These are phyloP conservation scores for Plenodomus lindquistii DNA, from an alignment of 2,329 filamentous ascomycete genomes.

Conservation along the genomic window DNA sequence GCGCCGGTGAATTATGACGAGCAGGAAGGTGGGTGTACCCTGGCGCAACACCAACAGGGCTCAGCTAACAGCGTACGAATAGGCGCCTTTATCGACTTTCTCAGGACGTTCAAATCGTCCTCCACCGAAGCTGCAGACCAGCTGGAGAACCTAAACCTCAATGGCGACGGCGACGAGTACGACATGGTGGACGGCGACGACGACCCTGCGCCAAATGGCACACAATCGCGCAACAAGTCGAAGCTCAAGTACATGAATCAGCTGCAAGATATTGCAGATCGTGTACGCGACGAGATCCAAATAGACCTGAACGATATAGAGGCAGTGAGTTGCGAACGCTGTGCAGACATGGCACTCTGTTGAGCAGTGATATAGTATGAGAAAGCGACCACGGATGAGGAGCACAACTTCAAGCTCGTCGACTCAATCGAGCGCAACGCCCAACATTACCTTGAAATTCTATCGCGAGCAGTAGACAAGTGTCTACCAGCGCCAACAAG, in stretches of 20 bases:
- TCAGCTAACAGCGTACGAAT: conserved; percentile 42
- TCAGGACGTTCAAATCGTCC: conserved; percentile 84
- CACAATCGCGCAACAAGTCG: conserved; percentile 50
- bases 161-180: conserved; percentile 84
- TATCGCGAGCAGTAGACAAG: conserved; percentile 86
- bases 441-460: conserved; percentile 90
- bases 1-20: conserved; percentile 83
- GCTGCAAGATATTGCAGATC: conserved; percentile 84
- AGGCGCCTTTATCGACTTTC: conserved; percentile 86
- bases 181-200: conserved; percentile 88
- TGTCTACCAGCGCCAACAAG: conserved; percentile 77
- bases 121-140: conserved; percentile 75
- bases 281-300: conserved; percentile 73
- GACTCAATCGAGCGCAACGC: conserved; percentile 88
- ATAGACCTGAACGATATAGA: conserved; percentile 90
- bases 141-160: conserved; percentile 81
- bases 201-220: conserved; percentile 56
- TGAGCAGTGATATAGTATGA: conserved; percentile 67
- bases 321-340: conserved; percentile 57
- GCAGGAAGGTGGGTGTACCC: conserved; percentile 70
- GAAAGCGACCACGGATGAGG: conserved; percentile 64
- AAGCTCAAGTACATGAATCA: conserved; percentile 87
- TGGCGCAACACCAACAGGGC: conserved; percentile 10
- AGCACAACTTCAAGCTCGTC: conserved; percentile 67
- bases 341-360: conserved; percentile 1